Conservation (phyloP, 2,329 filamentous ascomycete species). For the Verticillium nubilum region DNA sequence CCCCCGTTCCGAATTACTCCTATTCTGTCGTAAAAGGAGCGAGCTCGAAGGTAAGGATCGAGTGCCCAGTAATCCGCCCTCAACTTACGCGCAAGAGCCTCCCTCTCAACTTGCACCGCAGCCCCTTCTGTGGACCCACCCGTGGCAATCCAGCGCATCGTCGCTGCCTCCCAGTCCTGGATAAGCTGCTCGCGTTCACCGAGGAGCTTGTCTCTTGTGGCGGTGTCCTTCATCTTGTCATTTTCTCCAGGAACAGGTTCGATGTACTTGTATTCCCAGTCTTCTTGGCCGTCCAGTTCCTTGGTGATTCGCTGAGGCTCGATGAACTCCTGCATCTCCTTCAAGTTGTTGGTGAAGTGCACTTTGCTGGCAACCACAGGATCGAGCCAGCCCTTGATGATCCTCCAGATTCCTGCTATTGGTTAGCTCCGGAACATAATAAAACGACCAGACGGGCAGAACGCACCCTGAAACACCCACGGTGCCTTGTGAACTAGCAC, state of each 20-base stretch:
- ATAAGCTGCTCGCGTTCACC: constrained; percentile 60
- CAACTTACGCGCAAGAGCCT: constrained; percentile 57
- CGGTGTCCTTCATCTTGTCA: constrained; percentile 60
- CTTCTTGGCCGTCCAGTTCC: constrained; percentile 80
- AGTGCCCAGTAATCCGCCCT: constrained; percentile 79
- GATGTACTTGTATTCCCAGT: constrained; percentile 77
- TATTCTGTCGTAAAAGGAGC: constrained; percentile 77
- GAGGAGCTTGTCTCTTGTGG: constrained; percentile 58
- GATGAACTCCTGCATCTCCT: constrained; percentile 76
- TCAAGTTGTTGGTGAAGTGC: constrained; percentile 78
- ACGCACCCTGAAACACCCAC: constrained; percentile 87
- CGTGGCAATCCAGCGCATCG: constrained; percentile 66
- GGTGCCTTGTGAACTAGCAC: constrained; percentile 94
- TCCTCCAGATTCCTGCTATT: constrained; percentile 76
- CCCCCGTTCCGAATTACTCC: constrained; percentile 67
- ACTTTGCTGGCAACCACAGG: constrained; percentile 93
- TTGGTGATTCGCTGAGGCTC: constrained; percentile 64
- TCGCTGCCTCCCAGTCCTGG: constrained; percentile 67
- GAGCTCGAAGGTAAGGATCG: constrained; percentile 80
- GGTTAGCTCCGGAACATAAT: background rate
- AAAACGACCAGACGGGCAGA: constrained; percentile 12
- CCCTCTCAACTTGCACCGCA: constrained; percentile 52
- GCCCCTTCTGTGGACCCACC: constrained; percentile 30
- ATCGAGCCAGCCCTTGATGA: constrained; percentile 94
- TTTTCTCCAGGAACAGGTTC: constrained; percentile 78